These are phyloP conservation scores for Kazachstania sp. DNA, from an alignment of 1,139 yeast species.

Conservation along the genomic window DNA sequence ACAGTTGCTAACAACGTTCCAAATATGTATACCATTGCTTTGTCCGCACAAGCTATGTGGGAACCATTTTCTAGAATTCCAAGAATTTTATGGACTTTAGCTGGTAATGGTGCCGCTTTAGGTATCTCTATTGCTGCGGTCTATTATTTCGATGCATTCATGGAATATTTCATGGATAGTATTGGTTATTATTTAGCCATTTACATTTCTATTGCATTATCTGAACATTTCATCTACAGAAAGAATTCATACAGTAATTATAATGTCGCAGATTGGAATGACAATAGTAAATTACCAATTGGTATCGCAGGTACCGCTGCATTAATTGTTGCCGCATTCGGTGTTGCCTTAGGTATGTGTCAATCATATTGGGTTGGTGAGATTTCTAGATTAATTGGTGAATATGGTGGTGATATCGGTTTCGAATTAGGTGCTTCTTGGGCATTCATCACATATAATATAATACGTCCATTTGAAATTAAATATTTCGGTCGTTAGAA, in stretches of 20 bases:
- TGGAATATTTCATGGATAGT: conserved; percentile 81
- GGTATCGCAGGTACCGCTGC: conserved; percentile 74
- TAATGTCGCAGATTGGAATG: conserved; percentile 53
- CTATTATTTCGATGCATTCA: conserved; percentile 60
- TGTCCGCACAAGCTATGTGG: conserved; percentile 81
- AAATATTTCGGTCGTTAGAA: conserved; percentile 42
- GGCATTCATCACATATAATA: conserved; percentile 55
- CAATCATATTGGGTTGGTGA: conserved; percentile 79
- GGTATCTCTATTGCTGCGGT: conserved; percentile 87
- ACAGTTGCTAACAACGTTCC: conserved; percentile 88
- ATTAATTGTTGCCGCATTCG: conserved; percentile 75
- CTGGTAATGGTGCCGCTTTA: conserved; percentile 66
- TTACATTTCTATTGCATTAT: conserved; percentile 59
- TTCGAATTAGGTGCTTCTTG: conserved; percentile 70
- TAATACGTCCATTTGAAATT: conserved; percentile 60
- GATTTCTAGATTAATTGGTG: conserved; percentile 54
- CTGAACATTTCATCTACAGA: conserved; percentile 76
- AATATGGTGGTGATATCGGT: conserved; percentile 76
- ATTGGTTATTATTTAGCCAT: conserved; percentile 88
- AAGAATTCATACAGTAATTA: conserved; percentile 53
- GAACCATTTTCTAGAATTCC: conserved; percentile 64
- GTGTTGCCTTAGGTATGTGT: conserved; percentile 78
- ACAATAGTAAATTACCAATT: conserved; percentile 51
- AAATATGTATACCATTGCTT: conserved; percentile 81
- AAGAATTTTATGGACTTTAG: conserved; percentile 70